Percentiles rank a stretch among this genome's conserved stretches.
Evolutionary conservation across 1,284 basidiomycete species (phyloP).

Genomic region (Ceratobasidium sp.): DNA sequence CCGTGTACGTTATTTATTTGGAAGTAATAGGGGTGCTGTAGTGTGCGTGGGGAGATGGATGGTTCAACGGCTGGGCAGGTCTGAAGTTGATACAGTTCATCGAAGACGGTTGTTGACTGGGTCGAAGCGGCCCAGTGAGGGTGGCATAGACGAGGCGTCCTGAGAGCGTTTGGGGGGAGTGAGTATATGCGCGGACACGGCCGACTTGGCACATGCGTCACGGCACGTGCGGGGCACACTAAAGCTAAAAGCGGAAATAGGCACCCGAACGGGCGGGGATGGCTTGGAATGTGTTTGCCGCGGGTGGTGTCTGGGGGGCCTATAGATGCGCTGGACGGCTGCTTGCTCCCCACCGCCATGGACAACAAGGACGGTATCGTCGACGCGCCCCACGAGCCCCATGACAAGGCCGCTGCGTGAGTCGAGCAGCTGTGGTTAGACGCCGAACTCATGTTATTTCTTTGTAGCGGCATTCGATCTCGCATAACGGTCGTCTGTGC

Average conservation of each 20-base stretch:
- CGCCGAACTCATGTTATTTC: neutral
- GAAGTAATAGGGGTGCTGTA: constrained; percentile 3
- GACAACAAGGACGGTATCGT: constrained; percentile 43
- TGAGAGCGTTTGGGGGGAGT: too few species aligned
- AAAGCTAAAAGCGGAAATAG: neutral
- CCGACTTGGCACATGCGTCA: neutral
- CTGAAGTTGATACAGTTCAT: too few species aligned
- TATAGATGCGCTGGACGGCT: constrained; percentile 12
- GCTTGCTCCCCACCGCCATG: constrained; percentile 33
- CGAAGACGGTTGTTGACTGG: too few species aligned
- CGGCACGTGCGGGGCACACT: constrained; percentile 15
- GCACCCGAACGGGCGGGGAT: neutral
- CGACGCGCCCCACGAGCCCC: constrained; percentile 21
- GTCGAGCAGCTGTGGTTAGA: neutral
- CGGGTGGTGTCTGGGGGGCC: constrained; percentile 20
- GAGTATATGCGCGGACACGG: neutral
- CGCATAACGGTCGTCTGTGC: constrained; percentile 84
- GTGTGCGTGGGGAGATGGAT: neutral
- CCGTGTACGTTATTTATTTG: neutral
- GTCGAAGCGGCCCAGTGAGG: too few species aligned
- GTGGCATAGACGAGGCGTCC: neutral
- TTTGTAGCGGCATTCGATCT: constrained; percentile 71
- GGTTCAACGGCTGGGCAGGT: too few species aligned
- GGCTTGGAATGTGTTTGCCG: constrained; percentile 35
- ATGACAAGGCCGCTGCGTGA: constrained; percentile 37